Evolutionary conservation across 768 basidiomycete genomes (phyloP).

Genomic region (Kwoniella mangroviensis): DNA sequence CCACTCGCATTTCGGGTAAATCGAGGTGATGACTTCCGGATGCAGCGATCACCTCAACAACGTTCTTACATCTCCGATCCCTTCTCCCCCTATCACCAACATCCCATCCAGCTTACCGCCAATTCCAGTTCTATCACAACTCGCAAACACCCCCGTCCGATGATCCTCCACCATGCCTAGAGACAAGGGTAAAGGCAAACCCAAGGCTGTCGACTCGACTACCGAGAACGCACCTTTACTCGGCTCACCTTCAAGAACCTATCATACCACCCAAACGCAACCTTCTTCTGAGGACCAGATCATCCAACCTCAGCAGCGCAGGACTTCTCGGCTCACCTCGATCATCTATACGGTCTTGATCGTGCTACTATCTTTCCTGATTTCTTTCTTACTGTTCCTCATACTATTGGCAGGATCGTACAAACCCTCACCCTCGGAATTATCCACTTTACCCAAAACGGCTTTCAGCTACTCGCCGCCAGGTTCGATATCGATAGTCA

Average conservation of each 20-base stretch:
- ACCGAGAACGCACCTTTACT: conserved; percentile 14
- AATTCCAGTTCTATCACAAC: neutral
- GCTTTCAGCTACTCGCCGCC: conserved; percentile 48
- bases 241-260: conserved; percentile 13
- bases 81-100: neutral
- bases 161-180: conserved; percentile 8
- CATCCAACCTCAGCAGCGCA: neutral
- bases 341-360: conserved; percentile 34
- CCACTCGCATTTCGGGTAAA: neutral
- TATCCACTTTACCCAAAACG: conserved; percentile 35
- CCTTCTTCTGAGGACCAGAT: neutral
- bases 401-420: conserved; percentile 45
- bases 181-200: conserved; percentile 26
- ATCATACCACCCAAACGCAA: neutral
- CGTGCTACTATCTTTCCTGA: conserved; percentile 35
- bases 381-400: conserved; percentile 39
- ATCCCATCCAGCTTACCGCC: neutral
- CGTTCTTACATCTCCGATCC: too few species aligned
- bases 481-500: conserved; percentile 44
- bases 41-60: too few species aligned
- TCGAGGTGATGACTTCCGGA: too few species aligned
- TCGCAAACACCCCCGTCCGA: neutral
- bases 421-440: conserved; percentile 42
- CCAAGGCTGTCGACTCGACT: conserved; percentile 1
- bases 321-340: conserved; percentile 15